A percentile compares a stretch with the other conserved stretches of the same genome.
These are phyloP conservation scores for Geotrichum reessii DNA, from an alignment of 1,139 yeast genomes.

Conservation along the genomic window DNA sequence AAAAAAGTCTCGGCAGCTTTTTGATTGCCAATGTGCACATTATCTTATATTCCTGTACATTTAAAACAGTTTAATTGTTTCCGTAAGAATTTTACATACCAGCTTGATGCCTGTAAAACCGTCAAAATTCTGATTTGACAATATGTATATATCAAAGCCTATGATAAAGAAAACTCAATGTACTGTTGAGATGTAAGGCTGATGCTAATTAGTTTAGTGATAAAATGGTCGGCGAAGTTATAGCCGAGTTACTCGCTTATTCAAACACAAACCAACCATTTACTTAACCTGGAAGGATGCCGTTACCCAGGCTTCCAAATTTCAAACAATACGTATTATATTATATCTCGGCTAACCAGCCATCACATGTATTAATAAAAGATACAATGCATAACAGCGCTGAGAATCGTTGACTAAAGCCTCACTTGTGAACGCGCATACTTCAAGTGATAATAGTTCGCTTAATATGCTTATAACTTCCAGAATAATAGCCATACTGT, in stretches of 20 bases:
- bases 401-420: neutral
- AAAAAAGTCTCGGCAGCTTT: neutral
- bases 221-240: neutral
- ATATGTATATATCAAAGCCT: neutral
- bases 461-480: neutral
- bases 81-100: neutral
- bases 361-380: neutral
- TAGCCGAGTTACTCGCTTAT: neutral
- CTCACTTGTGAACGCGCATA: neutral
- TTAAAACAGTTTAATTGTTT: neutral
- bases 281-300: neutral
- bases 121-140: neutral
- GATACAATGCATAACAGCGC: neutral
- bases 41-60: neutral
- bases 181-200: neutral
- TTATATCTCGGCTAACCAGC: neutral
- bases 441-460: neutral
- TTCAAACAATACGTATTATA: neutral
- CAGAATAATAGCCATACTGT: neutral
- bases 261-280: neutral
- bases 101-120: neutral
- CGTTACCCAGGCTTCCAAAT: neutral
- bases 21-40: neutral
- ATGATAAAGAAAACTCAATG: neutral
- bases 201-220: neutral